phyloP scores from a whole-genome alignment of 2,329 filamentous ascomycete genomes.

The Exophiala spinifera region DNA sequence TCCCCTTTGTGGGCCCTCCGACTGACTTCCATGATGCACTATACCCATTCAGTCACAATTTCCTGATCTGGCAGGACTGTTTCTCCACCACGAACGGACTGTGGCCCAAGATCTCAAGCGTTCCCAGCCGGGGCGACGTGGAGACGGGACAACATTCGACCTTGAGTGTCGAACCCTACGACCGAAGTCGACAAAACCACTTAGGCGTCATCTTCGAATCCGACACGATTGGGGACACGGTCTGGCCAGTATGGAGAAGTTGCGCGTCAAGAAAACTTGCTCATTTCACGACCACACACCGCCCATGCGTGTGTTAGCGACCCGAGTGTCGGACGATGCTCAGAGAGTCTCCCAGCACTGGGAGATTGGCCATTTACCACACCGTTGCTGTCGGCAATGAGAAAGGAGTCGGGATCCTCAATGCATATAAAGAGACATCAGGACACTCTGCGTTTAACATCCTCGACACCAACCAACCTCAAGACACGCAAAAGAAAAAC shows the following conservation, averaged over 20 bases:
- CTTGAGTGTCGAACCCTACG: neutral
- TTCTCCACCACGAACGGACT: neutral
- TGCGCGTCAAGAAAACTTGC: neutral
- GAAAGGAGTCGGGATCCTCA: no score
- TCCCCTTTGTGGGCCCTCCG: no score
- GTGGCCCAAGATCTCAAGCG: neutral
- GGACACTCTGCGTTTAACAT: neutral
- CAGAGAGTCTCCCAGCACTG: no score
- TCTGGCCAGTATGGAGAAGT: neutral
- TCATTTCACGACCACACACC: neutral
- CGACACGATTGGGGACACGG: neutral
- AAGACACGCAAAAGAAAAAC: no score
- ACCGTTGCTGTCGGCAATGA: no score
- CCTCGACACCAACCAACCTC: no score
- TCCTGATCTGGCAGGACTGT: neutral
- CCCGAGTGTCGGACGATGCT: no score
- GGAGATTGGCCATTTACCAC: no score
- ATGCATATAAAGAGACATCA: no score
- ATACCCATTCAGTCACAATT: neutral
- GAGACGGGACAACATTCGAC: neutral
- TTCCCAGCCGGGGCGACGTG: neutral
- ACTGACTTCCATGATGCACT: neutral
- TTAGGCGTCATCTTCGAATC: neutral
- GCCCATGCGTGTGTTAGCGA: no score
- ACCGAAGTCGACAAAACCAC: neutral